Base-by-base conservation (phyloP, 2,329 filamentous ascomycete genomes). In the Cryphonectria carpinicola region DNA sequence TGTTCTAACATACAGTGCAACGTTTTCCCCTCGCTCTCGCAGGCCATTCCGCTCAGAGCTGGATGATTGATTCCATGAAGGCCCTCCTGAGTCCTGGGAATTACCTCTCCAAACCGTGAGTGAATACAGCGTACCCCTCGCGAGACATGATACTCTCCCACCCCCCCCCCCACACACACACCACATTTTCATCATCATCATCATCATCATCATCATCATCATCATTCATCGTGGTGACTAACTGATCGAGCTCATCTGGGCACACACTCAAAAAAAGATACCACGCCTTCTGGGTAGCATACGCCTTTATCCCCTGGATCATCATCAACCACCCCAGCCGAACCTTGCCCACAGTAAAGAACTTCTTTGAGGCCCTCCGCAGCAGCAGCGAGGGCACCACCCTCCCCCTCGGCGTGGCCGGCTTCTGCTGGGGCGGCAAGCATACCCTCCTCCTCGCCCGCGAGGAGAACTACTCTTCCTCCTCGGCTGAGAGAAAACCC, bases 381-480 rank as follows among this genome's bases (percentile, higher is more conserved):
- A 74, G 78, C 54, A 74, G 78, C 54, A 77, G 79, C 39, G 76
- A 78, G 54, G 77, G 77, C 14, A 65, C 75, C 56, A 69, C 70
- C 28, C 75, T 80, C 8, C 77, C 79, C 22, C 78, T 90, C 62
- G 87, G 84, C 32, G 85, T 82, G 0, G 86, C 86, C 0, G 89
- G 89, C 0, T 90, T 89, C 79, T 90, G 88, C 81, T 91, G 88
- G 88, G 89, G 89, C 35, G 89, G 87, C 35, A 86, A 86, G 72
- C 84, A 89, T 73, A 79, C 82, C 2, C 76, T 88, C 11, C 76
- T 83, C n/a, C 82, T 90, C 4, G 80, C 83, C 14, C 81, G 82
- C 71, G 72, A 72, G 56, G 74, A 73, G 41, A 75, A 78, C 6
- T 71, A 68, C 43, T 49, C 43, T 4, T 49, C 43, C 6, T 49